Evolutionary conservation across 2,329 filamentous ascomycete species (phyloP).

Genomic region (Pseudopithomyces chartarum): DNA sequence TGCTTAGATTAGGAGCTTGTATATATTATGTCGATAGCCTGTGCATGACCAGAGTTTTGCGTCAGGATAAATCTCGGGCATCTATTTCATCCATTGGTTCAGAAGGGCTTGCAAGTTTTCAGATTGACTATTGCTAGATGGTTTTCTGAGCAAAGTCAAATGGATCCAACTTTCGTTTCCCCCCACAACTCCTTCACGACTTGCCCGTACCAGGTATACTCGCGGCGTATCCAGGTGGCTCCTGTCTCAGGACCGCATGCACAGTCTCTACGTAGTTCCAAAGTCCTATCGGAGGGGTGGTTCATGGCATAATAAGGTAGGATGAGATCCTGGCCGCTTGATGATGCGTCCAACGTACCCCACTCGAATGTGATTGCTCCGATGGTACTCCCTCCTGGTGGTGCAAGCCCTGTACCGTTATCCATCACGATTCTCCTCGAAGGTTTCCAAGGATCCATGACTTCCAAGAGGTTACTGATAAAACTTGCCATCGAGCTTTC

Average conservation of each 20-base stretch:
- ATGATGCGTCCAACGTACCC: background rate
- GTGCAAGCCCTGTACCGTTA: background rate
- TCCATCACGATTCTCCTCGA: background rate
- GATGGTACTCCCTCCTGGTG: background rate
- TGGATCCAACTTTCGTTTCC: conserved; percentile 4
- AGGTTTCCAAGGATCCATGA: background rate
- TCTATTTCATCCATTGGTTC: too few species aligned
- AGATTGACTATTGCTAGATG: too few species aligned
- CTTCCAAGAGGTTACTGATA: background rate
- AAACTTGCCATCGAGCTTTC: background rate
- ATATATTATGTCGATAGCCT: too few species aligned
- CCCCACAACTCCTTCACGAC: background rate
- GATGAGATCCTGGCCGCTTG: background rate
- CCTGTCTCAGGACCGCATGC: background rate
- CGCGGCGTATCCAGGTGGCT: background rate
- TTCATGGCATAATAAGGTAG: background rate
- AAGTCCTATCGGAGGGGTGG: background rate
- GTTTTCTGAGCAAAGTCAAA: background rate
- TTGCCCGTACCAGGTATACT: conserved; percentile 4
- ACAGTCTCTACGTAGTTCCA: background rate
- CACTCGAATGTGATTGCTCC: background rate
- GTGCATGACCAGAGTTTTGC: too few species aligned
- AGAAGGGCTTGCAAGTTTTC: too few species aligned
- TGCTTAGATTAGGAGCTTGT: too few species aligned
- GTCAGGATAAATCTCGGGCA: too few species aligned